Percentiles rank a stretch among this genome's conserved stretches.
These are phyloP conservation scores for Daldinia bambusicola DNA, from an alignment of 495 filamentous ascomycete genomes.

Conservation along the genomic window DNA sequence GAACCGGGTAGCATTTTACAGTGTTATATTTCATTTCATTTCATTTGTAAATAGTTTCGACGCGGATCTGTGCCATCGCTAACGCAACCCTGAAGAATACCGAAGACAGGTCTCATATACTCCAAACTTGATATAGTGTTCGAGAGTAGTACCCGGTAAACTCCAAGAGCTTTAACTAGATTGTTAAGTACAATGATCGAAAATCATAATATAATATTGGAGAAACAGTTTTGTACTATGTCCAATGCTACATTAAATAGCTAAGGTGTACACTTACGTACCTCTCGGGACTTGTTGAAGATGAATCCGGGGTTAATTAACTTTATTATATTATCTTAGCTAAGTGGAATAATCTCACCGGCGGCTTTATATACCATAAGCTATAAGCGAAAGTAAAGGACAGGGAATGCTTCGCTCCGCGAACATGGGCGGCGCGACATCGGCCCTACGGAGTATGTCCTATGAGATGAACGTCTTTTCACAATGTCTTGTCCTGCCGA, in stretches of 20 bases:
- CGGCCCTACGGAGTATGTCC: constrained; percentile 31
- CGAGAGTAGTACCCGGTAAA: constrained; percentile 5
- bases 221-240: constrained; percentile 12
- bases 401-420: constrained; percentile 2
- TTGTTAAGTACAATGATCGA: constrained; percentile 10
- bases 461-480: constrained; percentile 10
- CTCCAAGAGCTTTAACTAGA: constrained; percentile 20
- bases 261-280: not conserved
- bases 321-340: constrained; percentile 21
- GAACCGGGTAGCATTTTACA: constrained; percentile 12
- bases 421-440: constrained; percentile 22
- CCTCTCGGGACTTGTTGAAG: constrained; percentile 32
- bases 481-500: not conserved
- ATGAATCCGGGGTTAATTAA: constrained; percentile 31
- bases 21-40: constrained; percentile 3
- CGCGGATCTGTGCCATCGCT: constrained; percentile 7
- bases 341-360: constrained; percentile 13
- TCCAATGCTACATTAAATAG: no score
- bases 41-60: constrained; percentile 10
- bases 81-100: constrained; percentile 10
- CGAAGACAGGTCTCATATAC: not conserved
- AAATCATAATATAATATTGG: constrained; percentile 38
- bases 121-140: constrained; percentile 21
- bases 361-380: constrained; percentile 27
- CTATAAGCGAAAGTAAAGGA: not conserved